phyloP scores from a whole-genome alignment of 2,329 filamentous ascomycete genomes.

The Ustulina deusta region DNA sequence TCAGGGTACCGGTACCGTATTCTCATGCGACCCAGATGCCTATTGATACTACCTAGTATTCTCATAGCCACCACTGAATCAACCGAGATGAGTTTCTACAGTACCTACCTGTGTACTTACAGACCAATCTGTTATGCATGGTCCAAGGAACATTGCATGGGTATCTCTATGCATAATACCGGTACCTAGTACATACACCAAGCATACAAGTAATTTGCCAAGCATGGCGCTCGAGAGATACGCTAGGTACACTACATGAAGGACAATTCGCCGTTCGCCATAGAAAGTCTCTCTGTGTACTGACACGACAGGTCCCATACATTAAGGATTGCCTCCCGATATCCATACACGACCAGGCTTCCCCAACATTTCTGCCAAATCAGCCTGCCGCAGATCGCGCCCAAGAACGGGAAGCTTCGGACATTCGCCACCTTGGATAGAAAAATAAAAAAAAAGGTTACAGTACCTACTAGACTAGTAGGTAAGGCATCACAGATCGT shows the following conservation, averaged over 20 bases:
- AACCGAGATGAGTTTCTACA: constrained; percentile 16
- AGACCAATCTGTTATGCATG: constrained; percentile 14
- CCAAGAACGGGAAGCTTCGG: not conserved
- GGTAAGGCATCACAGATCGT: constrained; percentile 4
- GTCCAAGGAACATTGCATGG: constrained; percentile 21
- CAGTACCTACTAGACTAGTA: too few relatives aligned
- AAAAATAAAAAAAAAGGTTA: not conserved
- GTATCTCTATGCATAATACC: not conserved
- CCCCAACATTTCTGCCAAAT: constrained; percentile 24
- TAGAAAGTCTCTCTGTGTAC: not conserved
- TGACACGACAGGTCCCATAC: constrained; percentile 7
- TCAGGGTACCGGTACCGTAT: not conserved
- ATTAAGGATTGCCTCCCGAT: constrained; percentile 4
- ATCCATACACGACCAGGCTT: constrained; percentile 3
- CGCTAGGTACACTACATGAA: constrained; percentile 2
- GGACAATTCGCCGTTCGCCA: too few relatives aligned
- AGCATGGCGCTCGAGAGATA: not conserved
- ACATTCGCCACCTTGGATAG: constrained; percentile 13
- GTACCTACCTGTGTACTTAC: too few relatives aligned
- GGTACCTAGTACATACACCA: not conserved
- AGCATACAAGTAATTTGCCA: not conserved
- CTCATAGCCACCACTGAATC: constrained; percentile 21
- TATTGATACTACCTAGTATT: not conserved
- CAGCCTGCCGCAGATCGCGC: constrained; percentile 20
- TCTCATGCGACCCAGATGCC: not conserved